A percentile compares a stretch with the other conserved stretches of the same genome.
These are phyloP conservation scores for Hypsizygus marmoreus DNA, from an alignment of 768 basidiomycete genomes.

Conservation along the genomic window DNA sequence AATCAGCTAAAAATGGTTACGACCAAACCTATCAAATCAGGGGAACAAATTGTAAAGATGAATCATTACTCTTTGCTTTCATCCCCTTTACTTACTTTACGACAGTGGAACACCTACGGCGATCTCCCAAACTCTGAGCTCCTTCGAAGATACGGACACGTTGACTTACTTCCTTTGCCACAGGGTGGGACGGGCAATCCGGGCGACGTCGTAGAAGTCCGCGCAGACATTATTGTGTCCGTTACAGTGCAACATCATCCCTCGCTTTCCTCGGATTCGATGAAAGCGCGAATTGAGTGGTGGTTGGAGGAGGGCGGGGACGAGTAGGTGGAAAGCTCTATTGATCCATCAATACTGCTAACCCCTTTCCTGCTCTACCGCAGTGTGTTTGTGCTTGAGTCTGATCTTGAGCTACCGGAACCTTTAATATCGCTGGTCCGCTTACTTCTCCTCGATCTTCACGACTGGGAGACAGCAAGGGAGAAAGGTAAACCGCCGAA, in stretches of 20 bases:
- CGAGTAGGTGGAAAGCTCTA: slow-evolving; percentile 57
- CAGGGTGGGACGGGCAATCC: slow-evolving; percentile 64
- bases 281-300: slow-evolving; percentile 80
- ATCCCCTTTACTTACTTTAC: slow-evolving; percentile 7
- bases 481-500: slow-evolving; percentile 76
- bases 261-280: slow-evolving; percentile 23
- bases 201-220: slow-evolving; percentile 76
- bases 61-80: slow-evolving; percentile 2
- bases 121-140: slow-evolving; percentile 92
- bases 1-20: slow-evolving; percentile 75
- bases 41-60: slow-evolving; percentile 82
- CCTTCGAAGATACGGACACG: slow-evolving; percentile 91
- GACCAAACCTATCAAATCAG: slow-evolving; percentile 69
- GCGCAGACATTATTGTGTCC: slow-evolving; percentile 66
- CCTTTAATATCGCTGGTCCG: slow-evolving; percentile 66
- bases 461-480: slow-evolving; percentile 61
- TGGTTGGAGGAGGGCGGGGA: slow-evolving; percentile 91
- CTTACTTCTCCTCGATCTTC: slow-evolving; percentile 55
- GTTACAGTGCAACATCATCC: slow-evolving; percentile 28
- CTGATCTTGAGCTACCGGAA: slow-evolving; percentile 51
- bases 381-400: slow-evolving; percentile 60
- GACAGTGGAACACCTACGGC: slow-evolving; percentile 93
- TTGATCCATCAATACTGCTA: slow-evolving; percentile 2
- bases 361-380: neutral
- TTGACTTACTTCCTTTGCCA: slow-evolving; percentile 69